Evolutionary conservation across 805 yeast species (phyloP).

Genomic region (Yarrowia sp.): DNA sequence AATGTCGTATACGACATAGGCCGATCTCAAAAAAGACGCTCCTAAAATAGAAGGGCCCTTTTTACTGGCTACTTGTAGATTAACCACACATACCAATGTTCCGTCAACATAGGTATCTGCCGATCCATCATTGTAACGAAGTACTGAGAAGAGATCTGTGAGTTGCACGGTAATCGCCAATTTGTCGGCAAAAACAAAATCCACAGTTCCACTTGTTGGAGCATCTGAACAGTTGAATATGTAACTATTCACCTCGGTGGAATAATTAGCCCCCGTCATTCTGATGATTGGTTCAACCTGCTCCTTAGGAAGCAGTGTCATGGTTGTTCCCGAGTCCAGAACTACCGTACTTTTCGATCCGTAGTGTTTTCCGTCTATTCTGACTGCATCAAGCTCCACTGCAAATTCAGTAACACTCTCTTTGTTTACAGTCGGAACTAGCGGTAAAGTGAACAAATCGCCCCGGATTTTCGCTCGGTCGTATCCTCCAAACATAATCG

Average conservation of each 20-base stretch:
- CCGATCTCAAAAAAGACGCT: slow-evolving; percentile 8
- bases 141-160: slow-evolving; percentile 54
- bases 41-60: background rate
- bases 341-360: slow-evolving; percentile 6
- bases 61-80: background rate
- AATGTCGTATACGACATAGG: slow-evolving; percentile 3
- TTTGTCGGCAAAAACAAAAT: slow-evolving; percentile 76
- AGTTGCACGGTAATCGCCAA: slow-evolving; percentile 84
- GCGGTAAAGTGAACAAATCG: slow-evolving; percentile 38
- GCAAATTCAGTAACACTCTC: background rate
- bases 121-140: background rate
- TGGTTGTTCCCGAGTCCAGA: slow-evolving; percentile 57
- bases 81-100: background rate
- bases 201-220: slow-evolving; percentile 43
- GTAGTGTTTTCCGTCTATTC: slow-evolving; percentile 1
- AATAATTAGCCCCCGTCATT: slow-evolving; percentile 62
- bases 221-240: background rate
- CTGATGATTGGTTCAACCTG: slow-evolving; percentile 32
- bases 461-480: slow-evolving; percentile 29
- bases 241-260: slow-evolving; percentile 43
- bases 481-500: slow-evolving; percentile 33
- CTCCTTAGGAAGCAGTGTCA: slow-evolving; percentile 45
- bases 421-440: slow-evolving; percentile 38
- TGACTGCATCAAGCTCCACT: slow-evolving; percentile 6
- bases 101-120: background rate